Conservation (phyloP, 306 rosid genomes). For the Leucaena leucocephala region DNA sequence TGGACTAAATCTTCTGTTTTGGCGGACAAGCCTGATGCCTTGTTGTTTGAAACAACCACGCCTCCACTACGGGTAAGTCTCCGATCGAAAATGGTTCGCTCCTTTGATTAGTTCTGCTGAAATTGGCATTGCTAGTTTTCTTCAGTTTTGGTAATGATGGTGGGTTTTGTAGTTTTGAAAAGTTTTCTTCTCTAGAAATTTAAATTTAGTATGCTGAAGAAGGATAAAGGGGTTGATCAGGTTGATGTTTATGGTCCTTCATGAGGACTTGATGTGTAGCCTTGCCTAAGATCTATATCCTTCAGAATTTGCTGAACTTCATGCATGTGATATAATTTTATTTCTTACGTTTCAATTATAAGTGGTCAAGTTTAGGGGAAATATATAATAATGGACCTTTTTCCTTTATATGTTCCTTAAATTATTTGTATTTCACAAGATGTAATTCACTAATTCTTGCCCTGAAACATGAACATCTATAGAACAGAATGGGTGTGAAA, state of each 20-base stretch:
- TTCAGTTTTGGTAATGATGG: not conserved
- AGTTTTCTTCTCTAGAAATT: not conserved
- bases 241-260: not conserved
- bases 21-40: constrained; percentile 73
- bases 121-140: not conserved
- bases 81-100: not conserved
- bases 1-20: constrained; percentile 76
- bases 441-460: constrained; percentile 5
- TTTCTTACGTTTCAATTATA: not conserved
- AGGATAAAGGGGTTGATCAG: not conserved
- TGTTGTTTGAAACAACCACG: constrained; percentile 61
- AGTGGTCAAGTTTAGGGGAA: not conserved
- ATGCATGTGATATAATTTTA: not conserved
- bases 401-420: not conserved
- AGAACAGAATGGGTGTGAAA: not conserved
- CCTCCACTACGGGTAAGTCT: constrained; percentile 62
- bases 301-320: not conserved
- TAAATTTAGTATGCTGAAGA: not conserved
- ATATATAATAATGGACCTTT: not conserved
- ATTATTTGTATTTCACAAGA: not conserved
- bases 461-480: not conserved
- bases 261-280: not conserved
- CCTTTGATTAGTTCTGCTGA: not conserved
- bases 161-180: not conserved
- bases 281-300: not conserved